Base-by-base conservation (phyloP, 163 green algal species). In the Volvox carteri region DNA sequence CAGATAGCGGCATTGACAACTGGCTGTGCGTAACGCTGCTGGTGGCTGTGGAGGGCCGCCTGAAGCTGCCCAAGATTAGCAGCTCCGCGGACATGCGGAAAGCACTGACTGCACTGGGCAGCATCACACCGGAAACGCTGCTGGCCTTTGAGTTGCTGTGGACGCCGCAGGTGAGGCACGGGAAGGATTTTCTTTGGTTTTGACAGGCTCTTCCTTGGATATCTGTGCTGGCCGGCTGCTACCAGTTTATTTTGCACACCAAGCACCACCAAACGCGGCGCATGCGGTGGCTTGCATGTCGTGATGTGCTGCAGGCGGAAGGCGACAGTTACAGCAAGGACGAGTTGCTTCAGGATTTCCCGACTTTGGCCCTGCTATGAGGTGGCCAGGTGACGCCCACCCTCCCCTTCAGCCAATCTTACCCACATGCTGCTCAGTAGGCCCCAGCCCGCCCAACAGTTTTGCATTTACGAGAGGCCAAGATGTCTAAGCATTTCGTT, bases 121-220 rank as follows among this genome's bases (percentile, higher is more conserved):
- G 92, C 37, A 78, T 98, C 19, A 78, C 44, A 21, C 70, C 87
- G 25, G 93, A 96, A 12, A 52, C 94, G 23, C 56, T 98, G 9
- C 90, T 99, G 89, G 97, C 97, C 1, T 97, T 99, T 41, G 98
- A 99, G 94, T 95, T 99, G 70, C 91, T 99, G 86, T 99, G 98
- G 98, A 99, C 97, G 2, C 98, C 98, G 0, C 95, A 99, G 92
- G 97, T 56, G 70, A 9, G 70, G 28, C n/a, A 21, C n/a, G 60
- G 60, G n/a, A 73, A 73, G 28, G n/a, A 30, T 73, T 33, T 12
- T 73, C n/a, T n/a, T n/a, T n/a, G n/a, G n/a, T n/a, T n/a, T n/a
- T n/a, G n/a, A n/a, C n/a, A n/a, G n/a, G n/a, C n/a, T n/a, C n/a
- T n/a, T n/a, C n/a, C n/a, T n/a, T n/a, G n/a, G n/a, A n/a, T n/a